Evolutionary conservation across 2,329 filamentous ascomycete genomes (phyloP), one percentile per base, ranked within the genome.

Genomic region (Decorospora gaudefroyi): DNA sequence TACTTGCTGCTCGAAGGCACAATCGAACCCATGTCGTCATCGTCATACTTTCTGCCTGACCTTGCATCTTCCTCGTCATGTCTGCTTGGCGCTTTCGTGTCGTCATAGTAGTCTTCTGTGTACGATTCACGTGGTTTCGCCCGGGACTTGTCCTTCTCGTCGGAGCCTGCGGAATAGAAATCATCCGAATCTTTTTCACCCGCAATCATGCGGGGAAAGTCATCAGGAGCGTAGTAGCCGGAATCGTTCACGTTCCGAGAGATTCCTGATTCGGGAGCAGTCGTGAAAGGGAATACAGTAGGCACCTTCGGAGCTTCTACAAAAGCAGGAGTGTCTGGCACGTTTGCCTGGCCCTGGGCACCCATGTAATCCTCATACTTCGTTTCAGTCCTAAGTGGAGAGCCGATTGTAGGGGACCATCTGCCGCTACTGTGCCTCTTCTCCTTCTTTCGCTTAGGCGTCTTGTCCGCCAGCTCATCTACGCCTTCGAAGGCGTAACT

Each of bases 391-490:
- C 74, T 60, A 22, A 76, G 60, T 4, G 74, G 74, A 17, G 73
- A 76, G 42, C 71, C 70, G 7, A 72, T 64, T 12, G 67, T 65
- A 16, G 72, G 70, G 22, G 71, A 72, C 48, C 71, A 74, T 19
- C 61, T 66, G 36, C 67, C 64, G 27, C 64, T 65, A 40, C 72
- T 75, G 32, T 69, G 66, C 23, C 74, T 68, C 59, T 74, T 77
- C 68, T 77, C 64, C 62, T 75, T 53, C 45, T 76, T 77, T 40
- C 73, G 76, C 61, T 73, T 77, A 27, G 69, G 69, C 17, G 68
- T 73, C 51, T 74, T 70, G 49, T 70, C 67, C 10, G 49, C 45
- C 3, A 65, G 44, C 26, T 70, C 65, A 4, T 70, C 68, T 1
- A 61, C 40, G 17, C 67, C 67, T 17, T 72, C 53, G 34, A 67